Conservation (phyloP, 1,284 basidiomycete genomes). For the Trametes pubescens region DNA sequence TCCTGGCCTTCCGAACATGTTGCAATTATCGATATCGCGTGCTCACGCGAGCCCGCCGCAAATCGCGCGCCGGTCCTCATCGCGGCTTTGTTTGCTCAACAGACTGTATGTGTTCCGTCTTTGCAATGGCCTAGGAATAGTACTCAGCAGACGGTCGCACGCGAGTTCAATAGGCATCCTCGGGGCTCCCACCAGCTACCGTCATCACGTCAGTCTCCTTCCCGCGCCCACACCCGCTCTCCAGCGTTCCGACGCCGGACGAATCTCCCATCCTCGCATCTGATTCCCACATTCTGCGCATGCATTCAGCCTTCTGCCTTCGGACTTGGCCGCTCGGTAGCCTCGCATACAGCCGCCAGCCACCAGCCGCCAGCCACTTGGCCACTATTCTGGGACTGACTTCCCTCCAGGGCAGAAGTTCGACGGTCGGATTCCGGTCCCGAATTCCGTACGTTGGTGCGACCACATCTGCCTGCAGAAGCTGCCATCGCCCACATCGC, state of each 20-base stretch:
- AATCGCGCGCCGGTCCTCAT: conserved; percentile 1
- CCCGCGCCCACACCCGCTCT: not conserved
- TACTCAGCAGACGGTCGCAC: conserved; percentile 10
- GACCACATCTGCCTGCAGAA: conserved; percentile 5
- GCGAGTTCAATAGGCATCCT: conserved; percentile 8
- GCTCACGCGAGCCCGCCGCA: not conserved
- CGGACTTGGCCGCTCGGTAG: conserved; percentile 21
- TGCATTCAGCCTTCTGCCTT: conserved; percentile 9
- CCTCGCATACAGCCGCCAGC: conserved; percentile 6
- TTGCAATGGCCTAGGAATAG: not conserved
- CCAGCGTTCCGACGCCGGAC: conserved; percentile 20
- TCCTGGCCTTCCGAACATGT: conserved; percentile 18
- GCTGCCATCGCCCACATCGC: conserved; percentile 17
- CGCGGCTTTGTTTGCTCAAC: not conserved
- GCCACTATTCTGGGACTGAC: conserved; percentile 17
- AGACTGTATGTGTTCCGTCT: not conserved
- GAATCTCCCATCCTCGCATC: conserved; percentile 7
- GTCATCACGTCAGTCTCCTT: conserved; percentile 12
- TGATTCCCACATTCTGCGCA: conserved; percentile 10
- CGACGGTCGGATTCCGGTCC: conserved; percentile 11
- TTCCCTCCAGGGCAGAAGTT: conserved; percentile 6
- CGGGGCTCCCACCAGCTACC: conserved; percentile 12
- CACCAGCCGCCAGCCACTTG: conserved; percentile 2
- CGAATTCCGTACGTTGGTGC: conserved; percentile 13
- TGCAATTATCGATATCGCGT: conserved; percentile 30